phyloP scores from a whole-genome alignment of 2,329 filamentous ascomycete species.

The Beauveria caledonica region DNA sequence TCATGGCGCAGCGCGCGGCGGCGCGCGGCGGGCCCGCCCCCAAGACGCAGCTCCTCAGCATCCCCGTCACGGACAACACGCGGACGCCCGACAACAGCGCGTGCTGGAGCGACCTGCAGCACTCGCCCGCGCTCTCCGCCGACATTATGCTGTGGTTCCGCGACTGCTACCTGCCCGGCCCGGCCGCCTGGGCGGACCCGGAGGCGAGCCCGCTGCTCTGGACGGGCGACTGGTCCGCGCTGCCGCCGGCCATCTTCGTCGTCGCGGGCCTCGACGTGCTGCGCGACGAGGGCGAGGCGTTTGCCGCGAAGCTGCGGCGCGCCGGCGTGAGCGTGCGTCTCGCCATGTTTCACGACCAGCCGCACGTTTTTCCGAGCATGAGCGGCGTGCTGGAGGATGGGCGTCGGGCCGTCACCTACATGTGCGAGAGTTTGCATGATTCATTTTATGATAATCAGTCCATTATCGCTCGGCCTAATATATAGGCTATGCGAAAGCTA shows the following conservation, averaged over 20 bases:
- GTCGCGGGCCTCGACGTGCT: conserved; percentile 50
- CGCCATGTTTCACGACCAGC: conserved; percentile 45
- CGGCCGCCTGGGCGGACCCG: conserved; percentile 35
- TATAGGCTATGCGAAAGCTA: not conserved
- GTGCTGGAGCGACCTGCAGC: conserved; percentile 43
- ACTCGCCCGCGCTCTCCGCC: conserved; percentile 43
- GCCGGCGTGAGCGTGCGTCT: conserved; percentile 40
- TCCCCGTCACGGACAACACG: conserved; percentile 52
- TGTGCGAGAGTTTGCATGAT: conserved; percentile 22
- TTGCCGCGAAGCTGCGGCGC: conserved; percentile 37
- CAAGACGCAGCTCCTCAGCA: conserved; percentile 42
- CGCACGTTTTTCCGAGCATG: conserved; percentile 52
- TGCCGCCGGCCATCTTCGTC: conserved; percentile 36
- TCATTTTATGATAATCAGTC: not conserved
- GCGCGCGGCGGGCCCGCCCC: conserved; percentile 11
- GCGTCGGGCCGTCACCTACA: conserved; percentile 38
- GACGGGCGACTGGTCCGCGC: conserved; percentile 6
- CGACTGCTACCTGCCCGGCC: conserved; percentile 45
- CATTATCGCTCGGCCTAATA: not conserved
- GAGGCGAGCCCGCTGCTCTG: conserved; percentile 39
- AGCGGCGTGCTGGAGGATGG: conserved; percentile 45
- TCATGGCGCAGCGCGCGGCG: too few relatives aligned
- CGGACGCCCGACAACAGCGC: conserved; percentile 29
- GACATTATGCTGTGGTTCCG: conserved; percentile 54
- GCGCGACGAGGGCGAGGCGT: conserved; percentile 43